Evolutionary conservation across 1,139 yeast genomes (phyloP), one percentile per base, ranked within the genome.

Genomic region (Nakaseomyces uthaithaninus): DNA sequence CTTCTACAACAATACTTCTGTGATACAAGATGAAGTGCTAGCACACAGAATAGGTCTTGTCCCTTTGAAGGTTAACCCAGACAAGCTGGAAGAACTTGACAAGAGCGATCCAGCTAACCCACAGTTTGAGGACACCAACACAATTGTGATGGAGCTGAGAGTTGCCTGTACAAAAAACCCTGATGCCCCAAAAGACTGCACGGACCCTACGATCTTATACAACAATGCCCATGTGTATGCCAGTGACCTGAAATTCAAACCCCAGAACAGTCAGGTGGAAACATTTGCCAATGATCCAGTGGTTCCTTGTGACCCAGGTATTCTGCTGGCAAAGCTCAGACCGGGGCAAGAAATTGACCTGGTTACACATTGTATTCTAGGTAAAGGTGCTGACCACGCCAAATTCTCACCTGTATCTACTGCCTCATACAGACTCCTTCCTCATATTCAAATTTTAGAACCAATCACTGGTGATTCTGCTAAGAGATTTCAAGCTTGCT

Each of bases 351-450:
- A 91, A 63, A 89, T 91, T 49, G 77, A 91, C 20, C 71, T 91
- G 50, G 74, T 87, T 58, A 94, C 86, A 42, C 95, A 87, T 65
- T 93, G 97, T 60, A 71, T 89, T 30, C 72, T 91, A 49, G 98
- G 98, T 42, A 68, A 85, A 48, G 98, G 98, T 40, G 68, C 86
- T 25, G 98, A 91, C 60, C 98, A 91, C 63, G 97, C 98, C 48
- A 91, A 91, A 64, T 91, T 85, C 61, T 86, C 96, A 6, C 98
- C 98, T 3, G 98, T 91, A 9, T 76, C 95, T 20, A 91, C 98
- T 20, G 97, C 98, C 2, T 83, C 95, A n/a, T 91, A 91, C 67
- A 75, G 98, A 65, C 71, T 91, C 55, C 67, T 93, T 69, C 98
- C 98, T n/a, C 80, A 77, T 16, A 91, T 91, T 57, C 80, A 84